phyloP scores from a whole-genome alignment of 345 rosid species.

The Camelina hispida region DNA sequence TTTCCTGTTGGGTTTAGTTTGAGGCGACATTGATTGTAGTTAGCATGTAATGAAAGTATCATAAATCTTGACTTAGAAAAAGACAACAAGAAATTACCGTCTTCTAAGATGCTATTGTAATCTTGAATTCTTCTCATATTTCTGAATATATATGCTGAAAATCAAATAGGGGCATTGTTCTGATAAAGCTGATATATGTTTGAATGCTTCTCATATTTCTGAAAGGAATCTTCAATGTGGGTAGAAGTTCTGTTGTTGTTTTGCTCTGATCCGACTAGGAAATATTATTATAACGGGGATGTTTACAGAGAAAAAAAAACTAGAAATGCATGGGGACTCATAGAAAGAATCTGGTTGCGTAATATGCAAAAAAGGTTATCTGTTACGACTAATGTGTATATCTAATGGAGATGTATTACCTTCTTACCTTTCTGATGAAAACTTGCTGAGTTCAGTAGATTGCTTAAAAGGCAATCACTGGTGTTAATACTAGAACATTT shows the following conservation, averaged over 20 bases:
- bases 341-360: conserved; percentile 9
- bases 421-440: neutral
- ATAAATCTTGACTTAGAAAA: conserved; percentile 8
- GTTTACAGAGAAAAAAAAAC: neutral
- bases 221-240: conserved; percentile 5
- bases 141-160: neutral
- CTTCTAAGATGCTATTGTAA: neutral
- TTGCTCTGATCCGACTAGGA: neutral
- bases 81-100: neutral
- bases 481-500: conserved; percentile 20
- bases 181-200: conserved; percentile 7
- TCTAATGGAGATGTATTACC: neutral
- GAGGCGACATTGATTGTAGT: conserved; percentile 3
- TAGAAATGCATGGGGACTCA: neutral
- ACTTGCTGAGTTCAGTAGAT: neutral
- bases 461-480: conserved; percentile 7
- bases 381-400: conserved; percentile 2
- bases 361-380: neutral
- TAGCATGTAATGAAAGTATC: neutral
- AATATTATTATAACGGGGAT: conserved; percentile 6
- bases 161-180: neutral
- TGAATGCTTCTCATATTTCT: neutral
- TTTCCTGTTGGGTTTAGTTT: conserved; percentile 15
- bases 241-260: conserved; percentile 12
- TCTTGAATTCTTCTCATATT: neutral